Percentiles rank a stretch among this genome's conserved stretches.
These are phyloP conservation scores for Puccinia polysora DNA, from an alignment of 1,284 basidiomycete species.

Conservation along the genomic window DNA sequence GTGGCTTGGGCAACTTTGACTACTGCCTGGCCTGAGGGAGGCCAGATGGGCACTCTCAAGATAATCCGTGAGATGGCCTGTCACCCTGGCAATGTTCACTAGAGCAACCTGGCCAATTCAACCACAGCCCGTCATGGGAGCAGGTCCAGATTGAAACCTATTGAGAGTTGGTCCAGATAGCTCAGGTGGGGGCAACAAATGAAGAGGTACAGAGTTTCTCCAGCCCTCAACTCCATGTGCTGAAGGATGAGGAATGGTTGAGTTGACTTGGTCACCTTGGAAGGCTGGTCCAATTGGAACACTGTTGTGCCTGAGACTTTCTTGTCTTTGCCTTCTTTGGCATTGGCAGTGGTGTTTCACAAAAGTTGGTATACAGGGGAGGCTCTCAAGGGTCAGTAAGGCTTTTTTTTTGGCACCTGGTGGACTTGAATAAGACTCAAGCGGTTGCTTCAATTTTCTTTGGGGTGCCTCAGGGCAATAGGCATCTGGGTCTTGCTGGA, in stretches of 20 bases:
- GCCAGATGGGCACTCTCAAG: neutral
- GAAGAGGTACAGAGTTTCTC: slow-evolving; percentile 5
- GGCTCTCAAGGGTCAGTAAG: neutral
- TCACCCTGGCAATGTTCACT: neutral
- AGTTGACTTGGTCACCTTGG: neutral
- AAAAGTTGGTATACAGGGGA: neutral
- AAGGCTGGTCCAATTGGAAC: neutral
- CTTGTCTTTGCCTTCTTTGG: slow-evolving; percentile 9
- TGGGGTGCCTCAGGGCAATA: neutral
- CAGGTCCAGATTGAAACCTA: neutral
- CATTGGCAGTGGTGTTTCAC: neutral
- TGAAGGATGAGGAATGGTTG: neutral
- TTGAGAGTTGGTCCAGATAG: neutral
- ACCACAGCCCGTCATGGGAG: neutral
- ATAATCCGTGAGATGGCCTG: neutral
- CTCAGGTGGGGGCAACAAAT: neutral
- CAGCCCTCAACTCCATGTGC: neutral
- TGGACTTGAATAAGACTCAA: neutral
- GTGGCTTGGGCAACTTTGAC: neutral
- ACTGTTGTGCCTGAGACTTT: neutral
- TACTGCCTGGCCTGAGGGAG: neutral
- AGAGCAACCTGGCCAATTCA: neutral
- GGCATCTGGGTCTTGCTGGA: neutral
- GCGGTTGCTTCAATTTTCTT: slow-evolving; percentile 3
- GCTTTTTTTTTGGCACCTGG: neutral